Conservation (phyloP, 192 early-diverging fungal genomes). For the Coemansia sp. region DNA sequence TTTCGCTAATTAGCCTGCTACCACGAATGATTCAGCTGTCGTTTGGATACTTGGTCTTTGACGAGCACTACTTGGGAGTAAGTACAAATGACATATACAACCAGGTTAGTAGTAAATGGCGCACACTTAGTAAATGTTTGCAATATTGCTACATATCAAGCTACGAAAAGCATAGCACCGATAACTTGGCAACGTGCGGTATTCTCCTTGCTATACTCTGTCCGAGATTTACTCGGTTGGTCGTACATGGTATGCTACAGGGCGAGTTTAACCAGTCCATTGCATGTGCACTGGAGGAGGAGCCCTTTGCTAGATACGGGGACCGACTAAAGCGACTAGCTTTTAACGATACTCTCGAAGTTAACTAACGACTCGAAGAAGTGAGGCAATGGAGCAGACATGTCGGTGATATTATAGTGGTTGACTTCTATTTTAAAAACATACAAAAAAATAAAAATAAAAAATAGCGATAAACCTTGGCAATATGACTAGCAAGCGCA, state of each 20-base stretch:
- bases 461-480: not conserved
- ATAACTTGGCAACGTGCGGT: not conserved
- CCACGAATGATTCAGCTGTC: not conserved
- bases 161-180: not conserved
- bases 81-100: not conserved
- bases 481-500: constrained; percentile 36
- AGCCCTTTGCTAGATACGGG: not conserved
- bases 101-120: not conserved
- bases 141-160: not conserved
- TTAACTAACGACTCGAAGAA: not conserved
- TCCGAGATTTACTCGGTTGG: constrained; percentile 5
- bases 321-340: constrained; percentile 1
- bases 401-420: not conserved
- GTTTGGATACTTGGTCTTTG: not conserved
- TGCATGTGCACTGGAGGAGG: not conserved
- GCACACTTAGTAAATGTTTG: not conserved
- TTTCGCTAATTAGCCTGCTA: not conserved
- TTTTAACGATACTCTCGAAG: not conserved
- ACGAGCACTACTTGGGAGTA: not conserved
- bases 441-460: not conserved
- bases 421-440: not conserved
- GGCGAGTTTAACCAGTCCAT: not conserved
- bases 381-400: not conserved
- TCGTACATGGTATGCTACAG: not conserved
- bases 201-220: not conserved